These are phyloP conservation scores for Mortierella sp. DNA, from an alignment of 371 early-diverging fungal genomes.

Conservation along the genomic window DNA sequence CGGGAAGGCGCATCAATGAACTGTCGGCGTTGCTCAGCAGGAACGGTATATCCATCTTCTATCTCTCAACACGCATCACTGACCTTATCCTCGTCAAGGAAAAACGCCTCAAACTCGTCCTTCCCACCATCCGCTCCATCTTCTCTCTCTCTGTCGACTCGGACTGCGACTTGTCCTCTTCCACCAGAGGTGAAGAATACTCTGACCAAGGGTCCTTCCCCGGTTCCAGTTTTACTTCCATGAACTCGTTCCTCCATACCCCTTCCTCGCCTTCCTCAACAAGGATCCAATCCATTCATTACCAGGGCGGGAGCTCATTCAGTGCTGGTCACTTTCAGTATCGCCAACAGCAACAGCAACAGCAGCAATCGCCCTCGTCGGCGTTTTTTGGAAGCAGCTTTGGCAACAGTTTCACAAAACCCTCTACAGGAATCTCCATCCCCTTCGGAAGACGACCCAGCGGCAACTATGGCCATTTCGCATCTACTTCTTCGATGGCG, in stretches of 20 bases:
- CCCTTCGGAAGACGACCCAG: slow-evolving; percentile 41
- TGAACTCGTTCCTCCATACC: slow-evolving; percentile 50
- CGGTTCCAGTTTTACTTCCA: slow-evolving; percentile 47
- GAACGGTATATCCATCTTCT: slow-evolving; percentile 77
- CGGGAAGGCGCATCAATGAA: slow-evolving; percentile 81
- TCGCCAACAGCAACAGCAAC: slow-evolving; percentile 7
- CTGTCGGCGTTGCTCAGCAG: slow-evolving; percentile 77
- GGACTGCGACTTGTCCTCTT: slow-evolving; percentile 41
- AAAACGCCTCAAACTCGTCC: slow-evolving; percentile 38
- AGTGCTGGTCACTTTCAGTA: slow-evolving; percentile 7
- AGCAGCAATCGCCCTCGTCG: slow-evolving; percentile 14
- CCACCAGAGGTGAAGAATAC: slow-evolving; percentile 21
- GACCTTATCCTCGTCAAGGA: slow-evolving; percentile 74
- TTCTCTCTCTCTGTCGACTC: slow-evolving; percentile 49
- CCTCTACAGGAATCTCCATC: slow-evolving; percentile 41
- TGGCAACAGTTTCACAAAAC: slow-evolving; percentile 27
- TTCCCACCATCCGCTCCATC: slow-evolving; percentile 47
- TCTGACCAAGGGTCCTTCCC: slow-evolving; percentile 48
- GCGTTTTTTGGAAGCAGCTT: slow-evolving; percentile 29
- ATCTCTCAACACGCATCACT: slow-evolving; percentile 82
- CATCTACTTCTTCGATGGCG: background rate
- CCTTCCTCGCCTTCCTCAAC: slow-evolving; percentile 39
- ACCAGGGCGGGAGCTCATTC: slow-evolving; percentile 4
- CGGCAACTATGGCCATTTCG: slow-evolving; percentile 11
- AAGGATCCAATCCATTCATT: slow-evolving; percentile 26